Evolutionary conservation across 2,329 filamentous ascomycete genomes (phyloP).

Genomic region (Xylariaceae sp.): DNA sequence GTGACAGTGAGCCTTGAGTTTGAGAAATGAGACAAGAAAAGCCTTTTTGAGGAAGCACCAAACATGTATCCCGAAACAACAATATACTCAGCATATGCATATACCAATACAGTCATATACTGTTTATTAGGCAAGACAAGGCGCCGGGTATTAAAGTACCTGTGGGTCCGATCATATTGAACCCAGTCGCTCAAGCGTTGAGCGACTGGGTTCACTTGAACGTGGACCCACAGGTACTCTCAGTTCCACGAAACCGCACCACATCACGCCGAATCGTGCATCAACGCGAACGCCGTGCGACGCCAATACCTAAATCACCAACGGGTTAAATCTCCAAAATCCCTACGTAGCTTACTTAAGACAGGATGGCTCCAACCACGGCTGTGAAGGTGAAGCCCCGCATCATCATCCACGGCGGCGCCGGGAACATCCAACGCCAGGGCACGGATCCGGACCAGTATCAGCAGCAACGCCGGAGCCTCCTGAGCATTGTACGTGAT

Average conservation of each 20-base stretch:
- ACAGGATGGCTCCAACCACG: constrained; percentile 6
- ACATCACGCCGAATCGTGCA: not conserved
- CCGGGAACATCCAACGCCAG: constrained; percentile 61
- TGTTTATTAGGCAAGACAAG: no score
- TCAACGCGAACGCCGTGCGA: not conserved
- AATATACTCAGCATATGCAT: no score
- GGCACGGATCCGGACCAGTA: constrained; percentile 58
- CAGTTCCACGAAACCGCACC: not conserved
- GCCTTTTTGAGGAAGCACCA: no score
- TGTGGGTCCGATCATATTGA: no score
- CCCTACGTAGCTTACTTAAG: not conserved
- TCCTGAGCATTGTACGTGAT: constrained; percentile 56
- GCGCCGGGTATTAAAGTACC: no score
- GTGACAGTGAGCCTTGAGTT: no score
- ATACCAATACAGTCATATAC: no score
- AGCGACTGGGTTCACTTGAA: no score
- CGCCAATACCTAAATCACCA: not conserved
- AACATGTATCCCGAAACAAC: no score
- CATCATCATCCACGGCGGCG: constrained; percentile 68
- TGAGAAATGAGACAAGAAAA: no score
- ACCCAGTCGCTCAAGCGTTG: no score
- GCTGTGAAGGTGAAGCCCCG: constrained; percentile 42
- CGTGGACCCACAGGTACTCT: no score
- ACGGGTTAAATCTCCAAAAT: not conserved
- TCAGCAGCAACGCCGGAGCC: constrained; percentile 53